Evolutionary conservation across 2,329 filamentous ascomycete species (phyloP), one percentile per base, ranked within the genome.

Genomic region (Akanthomyces uredinophilus): DNA sequence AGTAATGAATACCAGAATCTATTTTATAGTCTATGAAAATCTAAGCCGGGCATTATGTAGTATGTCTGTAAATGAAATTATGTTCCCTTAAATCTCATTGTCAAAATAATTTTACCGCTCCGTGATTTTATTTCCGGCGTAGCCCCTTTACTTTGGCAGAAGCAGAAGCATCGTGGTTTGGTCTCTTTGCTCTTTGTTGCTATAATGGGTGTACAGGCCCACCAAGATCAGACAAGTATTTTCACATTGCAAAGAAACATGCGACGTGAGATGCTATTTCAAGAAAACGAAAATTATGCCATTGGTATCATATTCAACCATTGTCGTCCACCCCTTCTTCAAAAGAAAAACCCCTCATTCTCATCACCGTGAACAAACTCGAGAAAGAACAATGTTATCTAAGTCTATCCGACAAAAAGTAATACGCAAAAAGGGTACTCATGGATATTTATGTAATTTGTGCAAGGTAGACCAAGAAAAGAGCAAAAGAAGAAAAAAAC

Each of bases 221-320:
- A 29, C 6, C 4, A 29, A 6, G 27, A 29, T 6, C 6, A 29
- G 32, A 35, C 32, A 35, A 39, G 37, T 39, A 39, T 16, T 14
- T 5, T 2, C 37, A 39, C 37, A 39, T n/a, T n/a, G 14, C 5
- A 16, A 39, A 39, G 37, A 5, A 16, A 39, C 10, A 14, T 10
- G 10, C 16, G 3, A 39, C 3, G 13, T 39, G 5, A 16, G 37
- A 16, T 39, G 10, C 3, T 20, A n/a, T 52, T 20, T 14, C 18
- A 7, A 41, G 13, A 20, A 43, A 29, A 43, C 20, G 35, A n/a
- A 44, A 35, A 18, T 13, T 29, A 41, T 54, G 18, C 32, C 50
- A 61, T 54, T 61, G 59, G 59, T 55, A 61, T 61, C 59, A 22
- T 64, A 13, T 60, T 39, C 10, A 62, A 18, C 50, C n/a, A n/a